phyloP scores from a whole-genome alignment of 257 asterid species.

The Echites panduratus region DNA sequence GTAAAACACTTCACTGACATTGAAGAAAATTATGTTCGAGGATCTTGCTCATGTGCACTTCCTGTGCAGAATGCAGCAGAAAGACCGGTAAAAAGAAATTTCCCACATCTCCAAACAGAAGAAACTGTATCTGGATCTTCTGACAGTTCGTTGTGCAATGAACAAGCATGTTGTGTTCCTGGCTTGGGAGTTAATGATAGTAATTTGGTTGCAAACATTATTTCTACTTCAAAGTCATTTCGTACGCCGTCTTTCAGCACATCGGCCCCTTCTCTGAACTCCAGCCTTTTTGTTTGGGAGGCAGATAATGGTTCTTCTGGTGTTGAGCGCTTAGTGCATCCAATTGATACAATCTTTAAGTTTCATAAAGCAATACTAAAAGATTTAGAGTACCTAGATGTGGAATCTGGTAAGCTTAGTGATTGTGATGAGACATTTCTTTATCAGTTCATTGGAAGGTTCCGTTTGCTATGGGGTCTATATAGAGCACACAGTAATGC shows the following conservation, averaged over 20 bases:
- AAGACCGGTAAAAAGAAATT: conserved; percentile 30
- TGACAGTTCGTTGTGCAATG: conserved; percentile 19
- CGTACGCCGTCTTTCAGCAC: conserved; percentile 32
- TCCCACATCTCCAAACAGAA: conserved; percentile 13
- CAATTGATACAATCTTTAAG: conserved; percentile 47
- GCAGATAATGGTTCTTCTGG: conserved; percentile 24
- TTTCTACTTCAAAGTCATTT: conserved; percentile 32
- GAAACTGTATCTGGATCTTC: conserved; percentile 13
- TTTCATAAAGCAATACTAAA: conserved; percentile 46
- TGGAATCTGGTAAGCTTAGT: conserved; percentile 40
- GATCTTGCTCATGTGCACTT: conserved; percentile 32
- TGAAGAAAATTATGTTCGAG: conserved; percentile 23
- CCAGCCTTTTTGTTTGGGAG: conserved; percentile 46
- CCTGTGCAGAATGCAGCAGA: conserved; percentile 21
- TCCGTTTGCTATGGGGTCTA: conserved; percentile 40
- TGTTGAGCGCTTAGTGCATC: conserved; percentile 25
- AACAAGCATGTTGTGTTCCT: conserved; percentile 44
- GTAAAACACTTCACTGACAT: conserved; percentile 20
- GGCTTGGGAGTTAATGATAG: conserved; percentile 38
- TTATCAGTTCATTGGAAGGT: conserved; percentile 43
- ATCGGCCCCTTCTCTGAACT: conserved; percentile 44
- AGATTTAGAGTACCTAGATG: conserved; percentile 47
- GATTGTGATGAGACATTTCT: conserved; percentile 33
- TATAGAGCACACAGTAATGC: conserved; percentile 48
- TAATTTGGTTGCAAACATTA: conserved; percentile 25